phyloP scores from a whole-genome alignment of 2,329 filamentous ascomycete species.

The Alternaria ventricosa region DNA sequence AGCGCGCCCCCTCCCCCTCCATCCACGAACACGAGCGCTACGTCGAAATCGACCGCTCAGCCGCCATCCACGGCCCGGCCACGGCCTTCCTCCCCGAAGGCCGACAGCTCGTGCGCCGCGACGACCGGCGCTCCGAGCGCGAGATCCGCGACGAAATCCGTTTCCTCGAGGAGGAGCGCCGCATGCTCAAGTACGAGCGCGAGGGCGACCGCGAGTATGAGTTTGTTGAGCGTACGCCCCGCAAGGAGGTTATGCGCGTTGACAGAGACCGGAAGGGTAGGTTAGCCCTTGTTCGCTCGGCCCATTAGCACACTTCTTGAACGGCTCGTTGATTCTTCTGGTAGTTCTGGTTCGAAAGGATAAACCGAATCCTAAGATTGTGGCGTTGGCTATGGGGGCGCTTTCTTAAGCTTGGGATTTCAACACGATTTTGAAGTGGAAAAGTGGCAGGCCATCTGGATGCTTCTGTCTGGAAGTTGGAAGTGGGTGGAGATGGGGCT shows the following conservation, averaged over 20 bases:
- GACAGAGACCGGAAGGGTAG: constrained; percentile 96
- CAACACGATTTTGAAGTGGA: background rate
- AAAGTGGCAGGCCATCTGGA: background rate
- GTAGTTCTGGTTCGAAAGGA: constrained; percentile 43
- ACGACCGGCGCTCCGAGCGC: constrained; percentile 55
- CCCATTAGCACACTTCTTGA: constrained; percentile 55
- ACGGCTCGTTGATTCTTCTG: constrained; percentile 43
- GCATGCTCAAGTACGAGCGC: constrained; percentile 64
- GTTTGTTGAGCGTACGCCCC: constrained; percentile 62
- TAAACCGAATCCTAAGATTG: constrained; percentile 50
- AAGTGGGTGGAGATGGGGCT: too few relatives aligned
- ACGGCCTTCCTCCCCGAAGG: constrained; percentile 58
- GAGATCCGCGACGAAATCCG: constrained; percentile 77
- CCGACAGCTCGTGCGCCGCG: constrained; percentile 26
- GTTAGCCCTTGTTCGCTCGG: constrained; percentile 83
- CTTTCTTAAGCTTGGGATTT: background rate
- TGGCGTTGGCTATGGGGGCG: constrained; percentile 36
- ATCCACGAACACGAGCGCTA: constrained; percentile 44
- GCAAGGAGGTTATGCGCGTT: constrained; percentile 68
- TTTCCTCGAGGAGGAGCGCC: constrained; percentile 71
- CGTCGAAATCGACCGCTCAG: constrained; percentile 55
- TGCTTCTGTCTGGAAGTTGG: background rate
- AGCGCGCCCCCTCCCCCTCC: constrained; percentile 42
- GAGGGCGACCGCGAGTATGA: constrained; percentile 65
- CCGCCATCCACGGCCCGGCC: constrained; percentile 55